Conservation (phyloP, 2,329 filamentous ascomycete species). For the Pseudodiploospora longispora region DNA sequence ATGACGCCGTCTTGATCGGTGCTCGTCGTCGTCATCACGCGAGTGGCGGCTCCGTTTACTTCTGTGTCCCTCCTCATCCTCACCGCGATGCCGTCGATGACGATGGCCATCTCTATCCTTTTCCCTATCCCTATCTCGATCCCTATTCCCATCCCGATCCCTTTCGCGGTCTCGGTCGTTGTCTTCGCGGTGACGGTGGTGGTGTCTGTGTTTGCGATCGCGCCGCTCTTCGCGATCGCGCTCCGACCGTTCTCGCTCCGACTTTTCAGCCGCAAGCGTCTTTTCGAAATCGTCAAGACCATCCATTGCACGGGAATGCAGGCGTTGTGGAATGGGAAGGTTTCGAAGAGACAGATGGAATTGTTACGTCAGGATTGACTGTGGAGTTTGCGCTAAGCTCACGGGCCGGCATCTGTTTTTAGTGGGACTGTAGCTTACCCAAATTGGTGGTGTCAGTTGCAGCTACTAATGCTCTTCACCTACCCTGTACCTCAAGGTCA, state of each 20-base stretch:
- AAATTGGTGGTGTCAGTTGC: no score
- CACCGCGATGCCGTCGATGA: conserved; percentile 27
- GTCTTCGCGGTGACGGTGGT: conserved; percentile 38
- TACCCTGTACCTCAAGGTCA: no score
- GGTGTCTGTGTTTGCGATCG: conserved; percentile 35
- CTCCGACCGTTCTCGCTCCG: conserved; percentile 40
- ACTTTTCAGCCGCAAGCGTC: conserved; percentile 58
- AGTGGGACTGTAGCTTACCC: no score
- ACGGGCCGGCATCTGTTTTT: no score
- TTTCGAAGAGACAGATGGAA: no score
- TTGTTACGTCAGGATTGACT: no score
- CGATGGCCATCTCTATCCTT: conserved; percentile 22
- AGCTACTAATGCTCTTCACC: no score
- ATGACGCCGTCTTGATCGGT: conserved; percentile 23
- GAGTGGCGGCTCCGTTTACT: conserved; percentile 54
- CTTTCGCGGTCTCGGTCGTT: conserved; percentile 21
- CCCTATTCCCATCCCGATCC: conserved; percentile 14
- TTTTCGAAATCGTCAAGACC: conserved; percentile 70
- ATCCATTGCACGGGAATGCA: conserved; percentile 30
- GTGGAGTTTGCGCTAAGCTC: no score
- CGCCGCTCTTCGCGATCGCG: conserved; percentile 36
- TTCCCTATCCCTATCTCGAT: conserved; percentile 23
- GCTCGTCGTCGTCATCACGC: conserved; percentile 36
- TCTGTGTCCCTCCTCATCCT: conserved; percentile 42
- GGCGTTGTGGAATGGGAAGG: no score